Evolutionary conservation across 2,329 filamentous ascomycete genomes (phyloP), one percentile per base, ranked within the genome.

Genomic region (Pseudogymnoascus sp.): DNA sequence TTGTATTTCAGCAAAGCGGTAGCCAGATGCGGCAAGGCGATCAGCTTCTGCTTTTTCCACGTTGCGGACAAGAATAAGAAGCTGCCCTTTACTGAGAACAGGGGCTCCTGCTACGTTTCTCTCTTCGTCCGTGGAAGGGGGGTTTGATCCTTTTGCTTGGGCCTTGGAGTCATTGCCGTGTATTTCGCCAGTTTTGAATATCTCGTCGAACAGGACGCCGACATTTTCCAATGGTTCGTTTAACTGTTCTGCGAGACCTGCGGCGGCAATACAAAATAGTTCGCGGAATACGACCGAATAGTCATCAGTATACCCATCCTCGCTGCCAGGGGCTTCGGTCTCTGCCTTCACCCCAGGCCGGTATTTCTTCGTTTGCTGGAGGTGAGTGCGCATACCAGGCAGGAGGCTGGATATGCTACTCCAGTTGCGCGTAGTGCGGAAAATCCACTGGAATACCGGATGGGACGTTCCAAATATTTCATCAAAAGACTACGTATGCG

Each of bases 381-480:
- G 74, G 67, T 94, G 89, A 39, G 79, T 80, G 61, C 82, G 81
- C 87, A 96, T 96, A 42, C 82, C 82, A 5, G 83, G 82, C 25
- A 95, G 79, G 4, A 94, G 77, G 48, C 85, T 82, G 61, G 79
- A 79, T 27, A 96, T 80, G 40, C 84, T 82, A 6, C 75, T 71
- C 92, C 92, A 96, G 72, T 92, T 88, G 63, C 86, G 82, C 5
- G 89, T 90, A 2, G 90, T 89, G 62, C 89, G 84, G 71, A 89
- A 95, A 69, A 94, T 87, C 92, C 92, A 96, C 59, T 92, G 85
- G 73, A 94, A 96, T 1, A 92, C 84, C 0, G 89, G 84, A 70
- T 96, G 90, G 0, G 84, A 83, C 25, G 86, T 85, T 62, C 85
- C 86, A 69, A 96, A 92, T 12, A 87, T 83, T 64, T 95, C 90